Evolutionary conservation across 306 rosid genomes (phyloP), one percentile per base, ranked within the genome.

Genomic region (Heteromeles arbutifolia): DNA sequence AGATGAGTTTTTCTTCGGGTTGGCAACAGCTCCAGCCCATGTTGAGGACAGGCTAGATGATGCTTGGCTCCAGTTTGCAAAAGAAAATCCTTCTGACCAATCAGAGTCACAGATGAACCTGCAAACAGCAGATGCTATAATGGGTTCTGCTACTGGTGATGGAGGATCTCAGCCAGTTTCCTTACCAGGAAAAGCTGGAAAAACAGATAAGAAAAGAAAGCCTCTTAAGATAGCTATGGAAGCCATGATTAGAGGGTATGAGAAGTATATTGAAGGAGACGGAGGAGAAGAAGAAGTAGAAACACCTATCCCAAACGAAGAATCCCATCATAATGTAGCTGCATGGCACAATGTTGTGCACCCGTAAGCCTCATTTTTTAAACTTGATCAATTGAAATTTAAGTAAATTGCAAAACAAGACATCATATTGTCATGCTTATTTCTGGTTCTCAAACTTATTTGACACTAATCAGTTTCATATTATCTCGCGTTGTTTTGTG

Each of bases 1-100:
- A 70, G 78, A 78, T 63, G 88, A 73, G 39, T 95, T 95, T 80
- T 92, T 95, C 91, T 95, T 95, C 72, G 97, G 98, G 67, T 69
- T 95, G 74, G 98, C 97, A 1, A 95, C 97, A 6, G 98, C 97
- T 28, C 98, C 98, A 9, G 97, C 98, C 44, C 98, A 95, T 74
- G 98, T 92, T 74, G 98, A 95, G 74, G 98, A 95, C 37, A 86
- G 77, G 77, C 92, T 92, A 59, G 64, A 95, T 78, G 98, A 95
- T 82, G 97, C 98, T 78, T 95, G 98, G 97, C 85, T 92, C 17
- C 92, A 86, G 81, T 95, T 95, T 84, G 97, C 98, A 3, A 90
- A 86, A 78, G 86, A 90, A 80, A 72, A 69, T 65, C 82, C 81
- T 52, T 11, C 73, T 65, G 88, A 63, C 75, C 71, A 84, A 65